Percentiles rank a stretch among this genome's conserved stretches.
Conservation (phyloP, 164 flowering plant genomes). For the Buxus sempervirens region DNA sequence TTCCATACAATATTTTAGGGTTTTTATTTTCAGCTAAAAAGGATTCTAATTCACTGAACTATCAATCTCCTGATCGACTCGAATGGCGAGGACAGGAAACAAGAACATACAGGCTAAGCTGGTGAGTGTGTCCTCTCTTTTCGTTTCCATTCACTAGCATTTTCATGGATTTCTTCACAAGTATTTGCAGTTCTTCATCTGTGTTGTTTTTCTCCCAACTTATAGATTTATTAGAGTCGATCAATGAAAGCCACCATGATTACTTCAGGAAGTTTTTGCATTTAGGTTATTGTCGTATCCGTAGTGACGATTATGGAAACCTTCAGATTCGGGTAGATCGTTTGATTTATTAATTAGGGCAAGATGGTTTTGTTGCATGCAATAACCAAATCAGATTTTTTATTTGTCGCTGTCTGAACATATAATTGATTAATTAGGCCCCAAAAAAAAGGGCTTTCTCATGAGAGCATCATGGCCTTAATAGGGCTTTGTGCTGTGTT, state of each 20-base stretch:
- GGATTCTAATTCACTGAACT: neutral
- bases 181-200: neutral
- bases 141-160: neutral
- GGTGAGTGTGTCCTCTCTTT: slow-evolving; percentile 47
- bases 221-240: neutral
- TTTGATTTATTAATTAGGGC: too few relatives aligned
- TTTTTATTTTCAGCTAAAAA: neutral
- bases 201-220: neutral
- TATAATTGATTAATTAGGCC: too few relatives aligned
- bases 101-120: slow-evolving; percentile 59
- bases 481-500: too few relatives aligned
- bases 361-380: too few relatives aligned
- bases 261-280: neutral
- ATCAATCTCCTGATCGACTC: neutral
- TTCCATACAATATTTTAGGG: too few relatives aligned
- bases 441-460: too few relatives aligned
- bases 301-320: neutral
- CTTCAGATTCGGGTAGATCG: too few relatives aligned
- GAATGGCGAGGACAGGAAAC: slow-evolving; percentile 33
- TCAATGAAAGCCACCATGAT: neutral
- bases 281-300: neutral
- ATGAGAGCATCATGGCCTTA: too few relatives aligned
- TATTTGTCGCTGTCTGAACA: too few relatives aligned
- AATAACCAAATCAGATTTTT: too few relatives aligned
- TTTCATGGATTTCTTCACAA: neutral